Conservation (phyloP, 139 green algal genomes). For the Eudorina sp. region DNA sequence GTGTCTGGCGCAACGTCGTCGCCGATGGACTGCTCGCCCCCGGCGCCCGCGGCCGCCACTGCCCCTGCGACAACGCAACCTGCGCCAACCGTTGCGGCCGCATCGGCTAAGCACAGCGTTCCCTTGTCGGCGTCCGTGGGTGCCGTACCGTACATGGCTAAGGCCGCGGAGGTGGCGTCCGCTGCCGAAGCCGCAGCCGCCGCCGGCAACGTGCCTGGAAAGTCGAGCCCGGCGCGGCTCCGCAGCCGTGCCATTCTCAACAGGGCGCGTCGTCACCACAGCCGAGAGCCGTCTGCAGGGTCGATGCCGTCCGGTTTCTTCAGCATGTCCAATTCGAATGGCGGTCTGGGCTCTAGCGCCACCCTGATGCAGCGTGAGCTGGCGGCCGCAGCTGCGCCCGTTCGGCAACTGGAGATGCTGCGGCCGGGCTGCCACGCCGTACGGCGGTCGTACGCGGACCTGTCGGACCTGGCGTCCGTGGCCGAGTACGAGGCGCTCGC, state of each 20-base stretch:
- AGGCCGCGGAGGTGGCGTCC: not conserved
- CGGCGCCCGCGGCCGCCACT: not conserved
- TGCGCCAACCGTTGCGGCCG: not conserved
- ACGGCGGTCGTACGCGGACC: constrained; percentile 16
- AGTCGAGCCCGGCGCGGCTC: not conserved
- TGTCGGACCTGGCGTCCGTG: constrained; percentile 18
- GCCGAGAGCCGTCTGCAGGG: not conserved
- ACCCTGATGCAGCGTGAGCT: constrained; percentile 35
- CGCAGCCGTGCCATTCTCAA: constrained; percentile 12
- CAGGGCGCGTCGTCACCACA: constrained; percentile 16
- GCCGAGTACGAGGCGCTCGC: not conserved
- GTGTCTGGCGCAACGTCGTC: not conserved
- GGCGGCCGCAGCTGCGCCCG: not conserved
- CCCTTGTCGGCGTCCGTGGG: constrained; percentile 23
- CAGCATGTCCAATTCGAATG: not conserved
- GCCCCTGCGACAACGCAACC: not conserved
- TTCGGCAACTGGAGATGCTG: too few species aligned
- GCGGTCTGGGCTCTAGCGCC: not conserved
- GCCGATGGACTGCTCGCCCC: constrained; percentile 13
- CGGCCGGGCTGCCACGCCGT: not conserved
- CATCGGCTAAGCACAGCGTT: not conserved
- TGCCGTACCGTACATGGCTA: not conserved
- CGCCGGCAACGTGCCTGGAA: too few species aligned
- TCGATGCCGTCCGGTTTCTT: not conserved
- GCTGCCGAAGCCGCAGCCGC: not conserved